Conservation (phyloP, 2,329 filamentous ascomycete species). For the Canariomyces notabilis region DNA sequence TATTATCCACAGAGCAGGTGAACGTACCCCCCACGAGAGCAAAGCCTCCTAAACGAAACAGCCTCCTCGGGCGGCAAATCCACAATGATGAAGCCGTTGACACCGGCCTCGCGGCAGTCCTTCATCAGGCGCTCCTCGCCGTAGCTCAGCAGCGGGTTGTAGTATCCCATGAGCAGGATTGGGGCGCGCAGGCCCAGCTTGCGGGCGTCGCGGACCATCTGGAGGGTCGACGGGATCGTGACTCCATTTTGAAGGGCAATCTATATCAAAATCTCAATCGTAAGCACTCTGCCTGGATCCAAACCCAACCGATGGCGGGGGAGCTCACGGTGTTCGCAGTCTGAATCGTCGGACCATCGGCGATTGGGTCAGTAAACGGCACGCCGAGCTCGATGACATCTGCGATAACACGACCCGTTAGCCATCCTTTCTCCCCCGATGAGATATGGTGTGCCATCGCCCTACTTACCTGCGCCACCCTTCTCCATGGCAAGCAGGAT, state of each 20-base stretch:
- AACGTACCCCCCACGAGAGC: slow-evolving; percentile 66
- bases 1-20: neutral
- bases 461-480: slow-evolving; percentile 72
- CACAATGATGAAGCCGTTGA: slow-evolving; percentile 96
- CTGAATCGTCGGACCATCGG: slow-evolving; percentile 95
- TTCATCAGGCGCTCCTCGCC: slow-evolving; percentile 84
- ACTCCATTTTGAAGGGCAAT: slow-evolving; percentile 83
- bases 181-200: slow-evolving; percentile 72
- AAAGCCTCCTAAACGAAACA: slow-evolving; percentile 81
- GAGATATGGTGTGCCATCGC: no score
- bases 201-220: slow-evolving; percentile 79
- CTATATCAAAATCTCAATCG: slow-evolving; percentile 7
- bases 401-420: slow-evolving; percentile 30
- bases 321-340: slow-evolving; percentile 74
- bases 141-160: slow-evolving; percentile 91
- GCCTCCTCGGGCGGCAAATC: slow-evolving; percentile 96
- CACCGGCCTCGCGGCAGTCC: slow-evolving; percentile 76
- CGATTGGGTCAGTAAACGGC: slow-evolving; percentile 96
- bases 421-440: neutral
- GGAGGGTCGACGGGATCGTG: slow-evolving; percentile 70
- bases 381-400: slow-evolving; percentile 95
- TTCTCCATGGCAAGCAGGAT: slow-evolving; percentile 86
- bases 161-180: slow-evolving; percentile 96
- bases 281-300: slow-evolving; percentile 70
- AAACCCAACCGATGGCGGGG: slow-evolving; percentile 52